Evolutionary conservation across 331 rosid genomes (phyloP), one percentile per base, ranked within the genome.

Genomic region (Erythrophleum ivorense): DNA sequence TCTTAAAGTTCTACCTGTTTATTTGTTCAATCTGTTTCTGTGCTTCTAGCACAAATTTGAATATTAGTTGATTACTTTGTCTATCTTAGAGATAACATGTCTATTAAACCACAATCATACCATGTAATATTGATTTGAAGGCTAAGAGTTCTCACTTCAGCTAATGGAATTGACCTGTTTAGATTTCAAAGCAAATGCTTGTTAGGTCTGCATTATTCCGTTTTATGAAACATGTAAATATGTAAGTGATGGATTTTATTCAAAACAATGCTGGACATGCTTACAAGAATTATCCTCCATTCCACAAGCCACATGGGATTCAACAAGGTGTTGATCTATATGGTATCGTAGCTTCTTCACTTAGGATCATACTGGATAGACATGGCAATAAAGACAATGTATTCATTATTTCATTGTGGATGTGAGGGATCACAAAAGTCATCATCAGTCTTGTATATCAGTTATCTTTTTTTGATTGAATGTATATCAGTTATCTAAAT

Each of bases 301-400:
- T 65, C 15, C 71, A 65, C n/a, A 49, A 59, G 34, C 18, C 83
- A 81, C 84, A 84, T 67, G 86, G 74, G 43, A 19, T 69, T 38
- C n/a, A 31, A 18, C 59, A n/a, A 68, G 21, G 52, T 36, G 21
- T 18, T 33, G 58, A 50, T 76, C 52, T 12, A 82, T 24, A 52
- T 40, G 53, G 43, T 46, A 36, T 81, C 9, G 80, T 49, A 43
- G 66, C 72, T 58, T 49, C 29, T 62, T 60, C 54, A 55, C 9
- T 31, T 50, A 13, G 31, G 52, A 62, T 74, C 73, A 67, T 40
- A 78, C 53, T 79, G 79, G 84, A 84, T 72, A 75, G 48, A 76
- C 49, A 71, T 36, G 45, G 16, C 52, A 67, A 77, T 62, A 58
- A 80, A 53, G 79, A 84, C 78, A 79, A 85, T 36, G 15, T 16